A percentile compares a stretch with the other conserved stretches of the same genome.
phyloP scores from a whole-genome alignment of 2,329 filamentous ascomycete species.

The Polychaeton citri region DNA sequence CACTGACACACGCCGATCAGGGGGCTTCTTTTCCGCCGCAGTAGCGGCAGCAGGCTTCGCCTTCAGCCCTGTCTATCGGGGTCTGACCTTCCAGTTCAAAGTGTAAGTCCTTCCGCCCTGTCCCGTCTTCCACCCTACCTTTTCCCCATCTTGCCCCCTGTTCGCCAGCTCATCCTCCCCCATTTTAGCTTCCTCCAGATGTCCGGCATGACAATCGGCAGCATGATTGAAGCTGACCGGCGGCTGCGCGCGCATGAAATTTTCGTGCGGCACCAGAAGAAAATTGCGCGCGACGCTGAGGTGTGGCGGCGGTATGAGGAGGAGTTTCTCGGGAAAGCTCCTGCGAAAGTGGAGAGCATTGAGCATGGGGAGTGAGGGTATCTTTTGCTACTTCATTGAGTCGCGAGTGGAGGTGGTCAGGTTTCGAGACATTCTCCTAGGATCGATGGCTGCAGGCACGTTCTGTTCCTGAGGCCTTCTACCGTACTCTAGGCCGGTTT shows the following conservation, averaged over 20 bases:
- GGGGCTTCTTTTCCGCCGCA: constrained; percentile 53
- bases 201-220: constrained; percentile 71
- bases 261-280: constrained; percentile 49
- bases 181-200: constrained; percentile 61
- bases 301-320: constrained; percentile 56
- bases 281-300: constrained; percentile 49
- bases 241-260: constrained; percentile 56
- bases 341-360: constrained; percentile 1
- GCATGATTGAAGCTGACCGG: constrained; percentile 62
- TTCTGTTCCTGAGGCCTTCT: too few species aligned
- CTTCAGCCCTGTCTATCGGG: constrained; percentile 58
- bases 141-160: constrained; percentile 14
- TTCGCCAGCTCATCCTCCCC: neutral
- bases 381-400: too few species aligned
- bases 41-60: constrained; percentile 49
- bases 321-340: constrained; percentile 35
- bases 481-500: too few species aligned
- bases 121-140: neutral
- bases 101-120: constrained; percentile 39
- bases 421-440: too few species aligned
- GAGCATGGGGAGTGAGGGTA: neutral
- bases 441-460: too few species aligned
- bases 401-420: too few species aligned
- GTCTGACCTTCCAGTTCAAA: constrained; percentile 63
- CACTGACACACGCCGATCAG: too few species aligned